Conservation (phyloP, 306 rosid species). For the Ormosia semicastrata region DNA sequence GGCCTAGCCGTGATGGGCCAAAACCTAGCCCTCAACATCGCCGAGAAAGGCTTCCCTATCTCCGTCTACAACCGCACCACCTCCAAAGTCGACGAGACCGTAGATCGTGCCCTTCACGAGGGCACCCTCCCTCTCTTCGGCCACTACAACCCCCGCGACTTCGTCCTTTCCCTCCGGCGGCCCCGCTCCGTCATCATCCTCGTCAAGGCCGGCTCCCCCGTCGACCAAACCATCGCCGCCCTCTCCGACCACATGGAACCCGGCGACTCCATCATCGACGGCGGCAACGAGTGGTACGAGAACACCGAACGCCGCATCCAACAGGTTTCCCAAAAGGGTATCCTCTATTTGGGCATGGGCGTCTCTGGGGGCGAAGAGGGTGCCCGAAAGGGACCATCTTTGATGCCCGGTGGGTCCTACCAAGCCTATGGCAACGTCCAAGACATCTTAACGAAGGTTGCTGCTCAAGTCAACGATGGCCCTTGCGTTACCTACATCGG, state of each 20-base stretch:
- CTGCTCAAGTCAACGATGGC: slow-evolving; percentile 93
- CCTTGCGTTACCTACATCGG: slow-evolving; percentile 90
- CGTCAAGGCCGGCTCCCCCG: slow-evolving; percentile 92
- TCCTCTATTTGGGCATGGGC: slow-evolving; percentile 87
- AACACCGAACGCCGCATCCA: slow-evolving; percentile 79
- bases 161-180: slow-evolving; percentile 75
- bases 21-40: slow-evolving; percentile 92
- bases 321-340: slow-evolving; percentile 37
- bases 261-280: slow-evolving; percentile 83
- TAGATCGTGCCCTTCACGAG: slow-evolving; percentile 67
- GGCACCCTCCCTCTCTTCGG: slow-evolving; percentile 73
- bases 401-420: slow-evolving; percentile 88
- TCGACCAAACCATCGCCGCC: slow-evolving; percentile 84
- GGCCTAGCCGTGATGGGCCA: slow-evolving; percentile 99
- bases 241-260: slow-evolving; percentile 74
- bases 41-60: slow-evolving; percentile 94
- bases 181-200: slow-evolving; percentile 93
- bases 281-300: slow-evolving; percentile 95
- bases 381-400: slow-evolving; percentile 79
- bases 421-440: slow-evolving; percentile 64
- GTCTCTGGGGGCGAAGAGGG: slow-evolving; percentile 98
- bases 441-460: slow-evolving; percentile 68
- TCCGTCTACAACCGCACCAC: slow-evolving; percentile 93
- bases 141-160: slow-evolving; percentile 75
- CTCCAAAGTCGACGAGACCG: slow-evolving; percentile 87